phyloP scores from a whole-genome alignment of 1,284 basidiomycete genomes.

The Golubevia pallescens region DNA sequence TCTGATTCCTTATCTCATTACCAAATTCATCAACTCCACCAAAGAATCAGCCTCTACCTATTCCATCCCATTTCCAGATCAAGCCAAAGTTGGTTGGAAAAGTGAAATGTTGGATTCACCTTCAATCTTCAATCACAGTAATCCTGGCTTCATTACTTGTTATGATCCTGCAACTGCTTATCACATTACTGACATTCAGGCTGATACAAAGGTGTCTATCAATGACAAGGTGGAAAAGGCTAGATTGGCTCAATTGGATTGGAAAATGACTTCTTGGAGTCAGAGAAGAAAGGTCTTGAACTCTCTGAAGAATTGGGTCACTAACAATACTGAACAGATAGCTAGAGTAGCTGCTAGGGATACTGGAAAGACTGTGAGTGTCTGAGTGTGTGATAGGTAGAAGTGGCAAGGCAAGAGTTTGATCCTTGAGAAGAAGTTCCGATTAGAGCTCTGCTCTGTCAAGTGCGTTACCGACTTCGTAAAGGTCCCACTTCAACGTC shows the following conservation, averaged over 20 bases:
- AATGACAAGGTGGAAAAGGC: slow-evolving; percentile 74
- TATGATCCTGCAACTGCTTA: slow-evolving; percentile 88
- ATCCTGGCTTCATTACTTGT: slow-evolving; percentile 75
- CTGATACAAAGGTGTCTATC: slow-evolving; percentile 76
- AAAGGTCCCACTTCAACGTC: too few relatives aligned
- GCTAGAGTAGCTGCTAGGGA: slow-evolving; percentile 90
- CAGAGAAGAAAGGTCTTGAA: slow-evolving; percentile 80
- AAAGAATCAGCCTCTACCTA: slow-evolving; percentile 10
- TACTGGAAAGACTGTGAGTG: slow-evolving; percentile 90
- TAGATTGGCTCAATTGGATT: slow-evolving; percentile 73
- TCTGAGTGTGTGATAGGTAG: too few relatives aligned
- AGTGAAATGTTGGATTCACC: slow-evolving; percentile 22
- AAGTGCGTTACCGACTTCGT: too few relatives aligned
- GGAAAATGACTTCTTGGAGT: slow-evolving; percentile 76
- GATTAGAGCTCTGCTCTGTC: slow-evolving; percentile 65
- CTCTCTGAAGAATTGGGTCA: slow-evolving; percentile 86
- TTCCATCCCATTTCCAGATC: slow-evolving; percentile 21
- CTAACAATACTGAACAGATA: slow-evolving; percentile 82
- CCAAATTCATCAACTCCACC: not conserved
- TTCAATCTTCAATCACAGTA: slow-evolving; percentile 8
- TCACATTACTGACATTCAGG: slow-evolving; percentile 75
- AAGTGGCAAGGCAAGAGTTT: too few relatives aligned
- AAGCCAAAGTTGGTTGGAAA: slow-evolving; percentile 35
- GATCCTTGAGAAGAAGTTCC: not conserved
- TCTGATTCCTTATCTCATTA: not conserved